These are phyloP conservation scores for Rhodotorula mucilaginosa DNA, from an alignment of 1,284 basidiomycete species.

Conservation along the genomic window DNA sequence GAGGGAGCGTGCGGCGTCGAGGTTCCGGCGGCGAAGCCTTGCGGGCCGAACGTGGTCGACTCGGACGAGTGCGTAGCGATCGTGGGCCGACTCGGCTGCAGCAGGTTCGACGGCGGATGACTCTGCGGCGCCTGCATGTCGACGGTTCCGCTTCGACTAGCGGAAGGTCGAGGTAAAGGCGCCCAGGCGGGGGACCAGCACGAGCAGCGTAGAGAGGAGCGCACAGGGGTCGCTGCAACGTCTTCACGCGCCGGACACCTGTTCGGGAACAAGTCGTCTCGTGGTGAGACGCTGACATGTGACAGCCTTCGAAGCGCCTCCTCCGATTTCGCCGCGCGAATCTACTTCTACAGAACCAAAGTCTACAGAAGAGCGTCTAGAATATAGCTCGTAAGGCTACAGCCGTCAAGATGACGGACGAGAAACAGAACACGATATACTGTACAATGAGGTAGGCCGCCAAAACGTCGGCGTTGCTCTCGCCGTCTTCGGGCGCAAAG, in stretches of 20 bases:
- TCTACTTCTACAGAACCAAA: too few relatives aligned
- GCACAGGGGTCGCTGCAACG: too few relatives aligned
- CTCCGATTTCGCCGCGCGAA: too few relatives aligned
- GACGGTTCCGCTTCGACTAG: too few relatives aligned
- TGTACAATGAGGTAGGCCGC: constrained; percentile 6
- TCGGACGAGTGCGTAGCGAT: constrained; percentile 18
- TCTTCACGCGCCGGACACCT: too few relatives aligned
- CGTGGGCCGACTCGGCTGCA: constrained; percentile 19
- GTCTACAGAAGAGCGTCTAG: background rate
- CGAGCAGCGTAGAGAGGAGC: too few relatives aligned
- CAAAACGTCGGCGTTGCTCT: constrained; percentile 6
- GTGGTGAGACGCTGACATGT: background rate
- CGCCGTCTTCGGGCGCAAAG: constrained; percentile 18
- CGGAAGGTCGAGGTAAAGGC: too few relatives aligned
- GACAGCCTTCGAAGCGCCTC: too few relatives aligned
- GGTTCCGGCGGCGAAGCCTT: background rate
- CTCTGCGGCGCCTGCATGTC: constrained; percentile 5
- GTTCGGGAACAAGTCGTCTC: too few relatives aligned
- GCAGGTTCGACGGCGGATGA: constrained; percentile 16
- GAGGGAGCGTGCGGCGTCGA: background rate
- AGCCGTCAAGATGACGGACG: constrained; percentile 34
- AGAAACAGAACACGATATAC: constrained; percentile 34
- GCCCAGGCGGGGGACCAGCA: too few relatives aligned
- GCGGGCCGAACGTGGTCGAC: constrained; percentile 7
- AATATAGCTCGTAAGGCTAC: constrained; percentile 32